Evolutionary conservation across 1,284 basidiomycete species (phyloP).

Genomic region (Fomitopsis betulina): DNA sequence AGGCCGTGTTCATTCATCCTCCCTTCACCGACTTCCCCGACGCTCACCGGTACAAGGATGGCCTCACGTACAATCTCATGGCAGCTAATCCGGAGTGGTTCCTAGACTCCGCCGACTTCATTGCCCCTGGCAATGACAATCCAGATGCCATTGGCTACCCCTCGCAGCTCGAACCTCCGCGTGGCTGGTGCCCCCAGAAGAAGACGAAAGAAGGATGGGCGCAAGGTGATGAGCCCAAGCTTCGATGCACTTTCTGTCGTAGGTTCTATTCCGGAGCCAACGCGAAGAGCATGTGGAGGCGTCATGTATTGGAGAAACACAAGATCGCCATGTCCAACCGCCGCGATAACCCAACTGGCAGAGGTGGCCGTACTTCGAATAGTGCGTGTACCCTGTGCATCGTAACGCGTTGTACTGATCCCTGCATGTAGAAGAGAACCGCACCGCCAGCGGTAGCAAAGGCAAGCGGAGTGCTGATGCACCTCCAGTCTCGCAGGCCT

Average conservation of each 20-base stretch:
- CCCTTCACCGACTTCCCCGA: constrained; percentile 65
- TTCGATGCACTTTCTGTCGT: constrained; percentile 78
- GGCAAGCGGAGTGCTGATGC: not conserved
- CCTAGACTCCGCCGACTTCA: constrained; percentile 62
- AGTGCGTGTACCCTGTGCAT: constrained; percentile 34
- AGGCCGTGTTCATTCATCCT: constrained; percentile 62
- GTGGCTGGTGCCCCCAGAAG: constrained; percentile 80
- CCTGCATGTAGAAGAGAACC: constrained; percentile 24
- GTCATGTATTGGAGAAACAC: constrained; percentile 82
- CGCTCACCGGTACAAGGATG: constrained; percentile 54
- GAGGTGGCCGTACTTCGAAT: constrained; percentile 52
- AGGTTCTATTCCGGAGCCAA: constrained; percentile 78
- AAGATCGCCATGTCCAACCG: constrained; percentile 83
- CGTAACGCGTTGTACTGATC: not conserved
- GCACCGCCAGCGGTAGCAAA: constrained; percentile 2
- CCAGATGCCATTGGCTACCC: constrained; percentile 60
- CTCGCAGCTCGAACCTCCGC: constrained; percentile 67
- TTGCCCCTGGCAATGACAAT: constrained; percentile 42
- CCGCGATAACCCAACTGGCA: constrained; percentile 58
- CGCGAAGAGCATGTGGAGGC: constrained; percentile 83
- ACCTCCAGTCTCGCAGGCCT: not conserved
- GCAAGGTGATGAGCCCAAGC: constrained; percentile 68
- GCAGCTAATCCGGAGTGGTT: constrained; percentile 75
- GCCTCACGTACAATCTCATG: constrained; percentile 63
- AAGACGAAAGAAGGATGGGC: constrained; percentile 72